Percentiles rank a stretch among this genome's conserved stretches.
phyloP scores from a whole-genome alignment of 108 stramenopile genomes.

The Skeletonema marinoi region DNA sequence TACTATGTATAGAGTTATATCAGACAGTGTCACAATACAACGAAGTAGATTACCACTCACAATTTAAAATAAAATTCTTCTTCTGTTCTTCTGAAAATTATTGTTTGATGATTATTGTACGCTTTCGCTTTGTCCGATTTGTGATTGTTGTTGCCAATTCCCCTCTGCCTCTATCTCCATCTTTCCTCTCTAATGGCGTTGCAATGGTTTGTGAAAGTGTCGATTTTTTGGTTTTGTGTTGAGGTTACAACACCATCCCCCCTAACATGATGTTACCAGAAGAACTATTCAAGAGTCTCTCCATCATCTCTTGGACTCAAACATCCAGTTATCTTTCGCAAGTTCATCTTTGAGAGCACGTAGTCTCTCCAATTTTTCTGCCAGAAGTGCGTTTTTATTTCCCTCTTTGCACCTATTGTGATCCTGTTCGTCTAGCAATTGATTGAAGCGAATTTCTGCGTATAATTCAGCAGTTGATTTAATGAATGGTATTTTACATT shows the following conservation, averaged over 20 bases:
- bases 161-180: no score
- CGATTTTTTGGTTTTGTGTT: neutral
- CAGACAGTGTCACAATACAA: no score
- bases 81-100: no score
- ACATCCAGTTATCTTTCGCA: conserved; percentile 66
- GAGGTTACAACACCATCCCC: no score
- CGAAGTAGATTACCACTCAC: no score
- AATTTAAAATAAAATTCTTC: no score
- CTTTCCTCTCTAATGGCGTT: no score
- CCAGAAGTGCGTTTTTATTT: conserved; percentile 54
- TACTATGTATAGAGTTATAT: no score
- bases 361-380: conserved; percentile 64
- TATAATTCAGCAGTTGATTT: neutral
- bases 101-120: no score
- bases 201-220: no score
- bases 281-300: neutral
- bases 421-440: conserved; percentile 68
- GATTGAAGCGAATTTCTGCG: conserved; percentile 33
- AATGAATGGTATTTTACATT: neutral
- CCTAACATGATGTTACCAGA: neutral
- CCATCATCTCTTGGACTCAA: conserved; percentile 5
- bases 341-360: conserved; percentile 59
- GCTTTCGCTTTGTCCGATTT: no score
- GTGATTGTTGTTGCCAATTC: no score
- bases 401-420: conserved; percentile 66